phyloP scores from a whole-genome alignment of 345 rosid species.

The Psidium guajava region DNA sequence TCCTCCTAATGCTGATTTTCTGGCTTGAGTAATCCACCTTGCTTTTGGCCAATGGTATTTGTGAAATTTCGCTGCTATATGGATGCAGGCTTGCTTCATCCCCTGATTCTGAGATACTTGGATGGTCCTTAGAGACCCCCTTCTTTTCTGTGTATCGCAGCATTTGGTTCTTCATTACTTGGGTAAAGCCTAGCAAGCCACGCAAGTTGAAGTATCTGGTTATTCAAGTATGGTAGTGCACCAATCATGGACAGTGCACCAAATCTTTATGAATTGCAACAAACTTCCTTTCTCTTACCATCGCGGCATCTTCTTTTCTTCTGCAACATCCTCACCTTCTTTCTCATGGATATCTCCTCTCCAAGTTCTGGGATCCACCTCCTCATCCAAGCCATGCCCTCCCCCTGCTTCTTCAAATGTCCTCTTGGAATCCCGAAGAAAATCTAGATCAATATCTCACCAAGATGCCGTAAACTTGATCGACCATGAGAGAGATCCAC shows the following conservation, averaged over 20 bases:
- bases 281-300: background rate
- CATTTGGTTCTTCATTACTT: background rate
- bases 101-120: background rate
- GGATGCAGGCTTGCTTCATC: background rate
- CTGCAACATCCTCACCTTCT: conserved; percentile 15
- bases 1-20: background rate
- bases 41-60: background rate
- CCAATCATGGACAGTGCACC: background rate
- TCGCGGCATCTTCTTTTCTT: background rate
- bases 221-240: background rate
- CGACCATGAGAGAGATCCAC: conserved; percentile 64
- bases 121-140: background rate
- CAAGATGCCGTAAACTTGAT: conserved; percentile 53
- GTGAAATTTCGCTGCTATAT: background rate
- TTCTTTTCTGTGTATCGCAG: background rate
- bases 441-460: conserved; percentile 49
- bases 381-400: conserved; percentile 12
- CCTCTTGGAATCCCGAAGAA: conserved; percentile 13
- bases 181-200: background rate
- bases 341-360: conserved; percentile 68
- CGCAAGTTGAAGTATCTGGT: background rate
- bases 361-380: conserved; percentile 5
- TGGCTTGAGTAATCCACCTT: background rate
- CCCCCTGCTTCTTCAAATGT: conserved; percentile 18
- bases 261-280: background rate